Evolutionary conservation across 768 basidiomycete genomes (phyloP), one percentile per base, ranked within the genome.

Genomic region (Phaeotremella fagi): DNA sequence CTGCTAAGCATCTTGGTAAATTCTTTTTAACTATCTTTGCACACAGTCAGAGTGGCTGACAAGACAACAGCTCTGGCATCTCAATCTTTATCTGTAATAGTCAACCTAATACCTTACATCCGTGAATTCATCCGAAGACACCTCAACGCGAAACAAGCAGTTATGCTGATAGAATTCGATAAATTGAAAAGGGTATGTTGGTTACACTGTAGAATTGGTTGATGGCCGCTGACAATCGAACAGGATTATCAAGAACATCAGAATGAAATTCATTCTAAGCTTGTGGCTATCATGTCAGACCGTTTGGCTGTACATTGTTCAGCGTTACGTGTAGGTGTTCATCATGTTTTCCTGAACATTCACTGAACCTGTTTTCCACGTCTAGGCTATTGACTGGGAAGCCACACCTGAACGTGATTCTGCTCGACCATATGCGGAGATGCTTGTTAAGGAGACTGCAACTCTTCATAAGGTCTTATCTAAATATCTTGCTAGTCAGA

Each of bases 221-320:
- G 23, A 25, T 22, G 46, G 31, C 60, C 63, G 31, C 59, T 28
- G 18, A 6, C 22, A 4, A 9, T 41, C 52, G 20, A 12, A 18
- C 68, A 92, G 86, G 95, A 98, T 75, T 98, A 87, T 69, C 94
- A 98, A 80, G 95, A 98, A 74, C 95, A 99, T 75, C 95, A 99
- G 75, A 88, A 94, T 69, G 95, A 98, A 78, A 98, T 99, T 49
- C 94, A 98, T 74, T 82, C 89, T 47, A 99, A 99, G 77, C 80
- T 99, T 50, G 86, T 99, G 55, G 88, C 90, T 37, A 99, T 98
- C 76, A 99, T 99, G 95, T 86, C 90, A 33, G 94, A 98, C 75
- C 82, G 94, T 52, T 78, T 98, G 41, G 82, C 79, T 62, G 84
- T 86, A 1, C 94, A 98, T 72, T 85, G 90, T 70, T 85, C 82